Conservation (phyloP, 2,329 filamentous ascomycete species). For the Ampelomyces quisqualis region DNA sequence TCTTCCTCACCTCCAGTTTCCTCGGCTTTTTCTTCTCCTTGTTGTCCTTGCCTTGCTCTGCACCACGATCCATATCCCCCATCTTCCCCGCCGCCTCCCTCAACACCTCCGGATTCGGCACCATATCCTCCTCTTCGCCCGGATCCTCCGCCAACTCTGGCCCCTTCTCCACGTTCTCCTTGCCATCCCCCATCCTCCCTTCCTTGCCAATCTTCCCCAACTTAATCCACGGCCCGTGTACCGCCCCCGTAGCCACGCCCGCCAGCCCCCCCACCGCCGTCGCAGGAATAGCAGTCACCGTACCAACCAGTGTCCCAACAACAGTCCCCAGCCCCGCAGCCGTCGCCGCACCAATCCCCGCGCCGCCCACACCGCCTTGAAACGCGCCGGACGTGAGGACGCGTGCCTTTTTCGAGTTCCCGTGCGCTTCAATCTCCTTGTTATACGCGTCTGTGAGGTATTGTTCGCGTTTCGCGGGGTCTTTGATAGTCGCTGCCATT, state of each 20-base stretch:
- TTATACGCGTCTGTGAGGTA: constrained; percentile 39
- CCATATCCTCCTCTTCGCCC: constrained; percentile 5
- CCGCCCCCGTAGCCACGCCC: constrained; percentile 45
- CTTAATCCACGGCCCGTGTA: constrained; percentile 49
- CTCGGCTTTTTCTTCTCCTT: constrained; percentile 24
- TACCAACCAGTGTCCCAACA: constrained; percentile 45
- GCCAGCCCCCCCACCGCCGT: constrained; percentile 45
- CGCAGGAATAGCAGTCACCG: constrained; percentile 44
- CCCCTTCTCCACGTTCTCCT: constrained; percentile 8
- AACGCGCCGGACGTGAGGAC: constrained; percentile 42
- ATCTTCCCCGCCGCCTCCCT: constrained; percentile 7
- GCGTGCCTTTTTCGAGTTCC: constrained; percentile 38
- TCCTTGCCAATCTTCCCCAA: constrained; percentile 27
- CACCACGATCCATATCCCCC: constrained; percentile 7
- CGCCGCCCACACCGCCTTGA: constrained; percentile 46
- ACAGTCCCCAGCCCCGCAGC: constrained; percentile 46
- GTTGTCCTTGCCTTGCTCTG: constrained; percentile 5
- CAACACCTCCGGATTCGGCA: constrained; percentile 5
- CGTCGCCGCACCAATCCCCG: constrained; percentile 47
- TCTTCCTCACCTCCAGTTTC: constrained; percentile 31
- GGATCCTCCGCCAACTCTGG: constrained; percentile 8
- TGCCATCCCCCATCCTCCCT: constrained; percentile 10
- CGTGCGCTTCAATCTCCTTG: constrained; percentile 39
- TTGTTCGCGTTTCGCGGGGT: constrained; percentile 38
- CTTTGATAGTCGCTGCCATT: constrained; percentile 29